phyloP scores from a whole-genome alignment of 441 rosid species.

The Erodium trifolium region DNA sequence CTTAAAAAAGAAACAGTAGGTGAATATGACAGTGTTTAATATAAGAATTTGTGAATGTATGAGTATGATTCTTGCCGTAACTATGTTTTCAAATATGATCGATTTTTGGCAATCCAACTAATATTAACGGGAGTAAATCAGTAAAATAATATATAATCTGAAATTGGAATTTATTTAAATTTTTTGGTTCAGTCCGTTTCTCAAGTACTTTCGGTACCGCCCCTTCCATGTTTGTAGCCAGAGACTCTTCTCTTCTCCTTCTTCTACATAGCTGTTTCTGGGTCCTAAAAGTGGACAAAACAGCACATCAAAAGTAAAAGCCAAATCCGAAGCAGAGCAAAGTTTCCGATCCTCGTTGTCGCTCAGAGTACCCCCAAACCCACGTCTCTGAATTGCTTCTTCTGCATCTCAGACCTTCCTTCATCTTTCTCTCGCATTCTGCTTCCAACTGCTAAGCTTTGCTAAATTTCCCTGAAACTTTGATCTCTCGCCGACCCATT shows the following conservation, averaged over 20 bases:
- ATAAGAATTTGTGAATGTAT: no score
- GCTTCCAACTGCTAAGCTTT: background rate
- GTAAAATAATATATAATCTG: no score
- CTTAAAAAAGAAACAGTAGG: no score
- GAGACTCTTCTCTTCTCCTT: background rate
- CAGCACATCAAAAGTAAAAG: background rate
- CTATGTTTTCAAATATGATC: no score
- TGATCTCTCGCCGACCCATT: background rate
- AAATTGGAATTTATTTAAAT: no score
- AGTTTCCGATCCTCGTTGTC: background rate
- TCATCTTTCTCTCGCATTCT: background rate
- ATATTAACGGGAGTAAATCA: no score
- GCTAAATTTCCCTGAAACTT: background rate
- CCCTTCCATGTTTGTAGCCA: background rate
- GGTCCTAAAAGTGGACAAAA: background rate
- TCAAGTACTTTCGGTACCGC: slow-evolving; percentile 2
- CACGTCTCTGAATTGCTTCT: background rate
- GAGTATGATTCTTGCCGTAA: no score
- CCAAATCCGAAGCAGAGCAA: background rate
- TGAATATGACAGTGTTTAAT: no score
- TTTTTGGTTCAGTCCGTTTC: no score
- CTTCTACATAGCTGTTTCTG: background rate
- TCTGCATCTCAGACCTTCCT: no score
- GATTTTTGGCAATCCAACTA: no score
- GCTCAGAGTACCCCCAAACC: background rate